Base-by-base conservation (phyloP, 73 alveolate genomes). In the Tetrahymena malaccensis region DNA sequence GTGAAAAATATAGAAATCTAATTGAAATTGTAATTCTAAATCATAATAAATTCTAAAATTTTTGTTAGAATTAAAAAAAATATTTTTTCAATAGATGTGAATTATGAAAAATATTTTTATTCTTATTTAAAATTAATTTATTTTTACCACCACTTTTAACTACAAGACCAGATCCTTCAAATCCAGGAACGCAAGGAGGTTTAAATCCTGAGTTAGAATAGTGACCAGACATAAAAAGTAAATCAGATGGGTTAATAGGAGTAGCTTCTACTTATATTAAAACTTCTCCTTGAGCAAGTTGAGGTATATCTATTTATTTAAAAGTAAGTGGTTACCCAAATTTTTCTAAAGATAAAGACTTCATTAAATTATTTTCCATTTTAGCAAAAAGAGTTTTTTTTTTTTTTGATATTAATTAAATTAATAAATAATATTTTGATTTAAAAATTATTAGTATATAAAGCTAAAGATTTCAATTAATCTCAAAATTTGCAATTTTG, bases 241-340 rank as follows among this genome's bases (percentile, higher is more conserved):
- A 38, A 94, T 98, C 99, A 85, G 98, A 94, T 6, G 99, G 99
- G 95, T 98, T 98, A 84, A 98, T 97, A 4, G 99, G 99, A 16
- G 98, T 98, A 27, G 98, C 94, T 93, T 98, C 99, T 10, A 98
- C 99, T 93, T 95, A 97, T 55, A 98, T 96, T 35, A 98, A 96
- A 10, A 98, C 99, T 94, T 98, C 97, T 11, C 99, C 99, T 57
- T 94, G 27, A 17, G 94, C 96, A 13, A 99, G 99, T 16, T 58
- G 56, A 33, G 99, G 99, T 22, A 96, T 98, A 7, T 97, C 97
- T 17, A 96, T 44, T 84, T 96, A 93, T 27, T 95, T 94, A 1
- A 70, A 43, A 11, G 94, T 96, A 35, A 94, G 56, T 34, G 84
- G 84, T 34, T 40, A 40, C 11, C 97, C 97, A 35, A 89, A 93